These are phyloP conservation scores for Naganishia randhawae DNA, from an alignment of 768 basidiomycete genomes.

Conservation along the genomic window DNA sequence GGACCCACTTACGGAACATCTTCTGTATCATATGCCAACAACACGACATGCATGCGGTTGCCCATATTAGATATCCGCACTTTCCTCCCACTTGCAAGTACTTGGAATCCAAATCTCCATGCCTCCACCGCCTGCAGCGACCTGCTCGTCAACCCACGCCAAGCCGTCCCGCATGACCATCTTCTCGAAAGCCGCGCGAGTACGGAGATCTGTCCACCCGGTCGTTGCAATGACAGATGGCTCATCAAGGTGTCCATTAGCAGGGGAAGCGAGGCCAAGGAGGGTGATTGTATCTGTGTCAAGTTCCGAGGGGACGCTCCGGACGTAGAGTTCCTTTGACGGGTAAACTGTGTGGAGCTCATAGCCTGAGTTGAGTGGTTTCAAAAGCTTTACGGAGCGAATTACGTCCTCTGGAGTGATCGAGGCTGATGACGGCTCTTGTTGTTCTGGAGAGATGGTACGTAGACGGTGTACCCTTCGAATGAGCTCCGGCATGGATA, in stretches of 20 bases:
- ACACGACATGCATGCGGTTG: not conserved
- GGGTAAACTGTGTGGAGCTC: slow-evolving; percentile 47
- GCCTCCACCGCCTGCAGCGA: slow-evolving; percentile 56
- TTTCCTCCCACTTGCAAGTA: slow-evolving; percentile 73
- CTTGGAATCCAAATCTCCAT: slow-evolving; percentile 83
- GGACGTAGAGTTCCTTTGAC: slow-evolving; percentile 51
- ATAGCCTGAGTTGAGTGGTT: slow-evolving; percentile 88
- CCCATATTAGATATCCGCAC: not conserved
- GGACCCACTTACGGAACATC: not conserved
- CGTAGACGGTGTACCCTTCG: slow-evolving; percentile 72
- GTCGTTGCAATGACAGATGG: slow-evolving; percentile 59
- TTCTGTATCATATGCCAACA: not conserved
- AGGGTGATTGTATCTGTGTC: slow-evolving; percentile 84
- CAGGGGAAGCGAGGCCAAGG: slow-evolving; percentile 57
- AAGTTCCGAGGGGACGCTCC: slow-evolving; percentile 82
- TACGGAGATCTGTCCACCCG: slow-evolving; percentile 76
- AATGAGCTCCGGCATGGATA: slow-evolving; percentile 80
- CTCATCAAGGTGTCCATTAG: slow-evolving; percentile 64
- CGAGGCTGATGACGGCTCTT: slow-evolving; percentile 52
- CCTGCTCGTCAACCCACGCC: slow-evolving; percentile 93
- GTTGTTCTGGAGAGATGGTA: not conserved
- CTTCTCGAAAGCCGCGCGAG: slow-evolving; percentile 73
- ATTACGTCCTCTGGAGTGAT: slow-evolving; percentile 82
- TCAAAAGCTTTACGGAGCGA: slow-evolving; percentile 76
- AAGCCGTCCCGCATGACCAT: slow-evolving; percentile 86